These are phyloP conservation scores for Pseudogymnoascus sp. DNA, from an alignment of 2,329 filamentous ascomycete species.

Conservation along the genomic window DNA sequence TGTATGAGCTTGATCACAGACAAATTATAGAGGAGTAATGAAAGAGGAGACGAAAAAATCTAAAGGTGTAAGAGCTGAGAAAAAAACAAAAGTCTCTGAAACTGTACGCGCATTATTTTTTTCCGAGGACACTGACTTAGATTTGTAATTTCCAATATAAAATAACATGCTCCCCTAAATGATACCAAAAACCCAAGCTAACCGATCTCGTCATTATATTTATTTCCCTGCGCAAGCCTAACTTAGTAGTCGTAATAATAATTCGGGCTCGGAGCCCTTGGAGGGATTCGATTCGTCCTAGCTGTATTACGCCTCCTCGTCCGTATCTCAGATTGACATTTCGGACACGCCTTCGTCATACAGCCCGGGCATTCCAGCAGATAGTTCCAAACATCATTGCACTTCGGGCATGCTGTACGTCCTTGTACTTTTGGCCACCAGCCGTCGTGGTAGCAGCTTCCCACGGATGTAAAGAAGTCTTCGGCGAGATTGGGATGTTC, in stretches of 20 bases:
- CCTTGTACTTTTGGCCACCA: conserved; percentile 21
- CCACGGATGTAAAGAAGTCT: not conserved
- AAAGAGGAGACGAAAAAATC: too few relatives aligned
- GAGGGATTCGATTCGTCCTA: not conserved
- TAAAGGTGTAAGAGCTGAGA: too few relatives aligned
- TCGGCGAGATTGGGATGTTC: too few relatives aligned
- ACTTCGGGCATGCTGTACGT: conserved; percentile 15
- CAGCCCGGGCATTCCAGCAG: conserved; percentile 20
- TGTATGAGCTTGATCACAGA: too few relatives aligned
- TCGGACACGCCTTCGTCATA: conserved; percentile 18
- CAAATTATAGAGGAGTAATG: too few relatives aligned
- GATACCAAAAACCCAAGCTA: conserved; percentile 13
- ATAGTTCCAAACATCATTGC: conserved; percentile 15
- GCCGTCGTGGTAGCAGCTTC: conserved; percentile 15
- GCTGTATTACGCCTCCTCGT: not conserved
- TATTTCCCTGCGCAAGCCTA: not conserved
- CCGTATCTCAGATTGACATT: conserved; percentile 16
- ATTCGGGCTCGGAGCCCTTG: not conserved
- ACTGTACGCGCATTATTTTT: not conserved
- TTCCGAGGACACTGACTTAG: not conserved
- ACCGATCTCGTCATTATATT: not conserved
- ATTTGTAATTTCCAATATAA: not conserved
- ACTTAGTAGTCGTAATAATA: not conserved
- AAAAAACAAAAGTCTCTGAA: too few relatives aligned
- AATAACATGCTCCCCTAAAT: not conserved